phyloP scores from a whole-genome alignment of 75 land plant genomes.

The Pinus tabuliformis region DNA sequence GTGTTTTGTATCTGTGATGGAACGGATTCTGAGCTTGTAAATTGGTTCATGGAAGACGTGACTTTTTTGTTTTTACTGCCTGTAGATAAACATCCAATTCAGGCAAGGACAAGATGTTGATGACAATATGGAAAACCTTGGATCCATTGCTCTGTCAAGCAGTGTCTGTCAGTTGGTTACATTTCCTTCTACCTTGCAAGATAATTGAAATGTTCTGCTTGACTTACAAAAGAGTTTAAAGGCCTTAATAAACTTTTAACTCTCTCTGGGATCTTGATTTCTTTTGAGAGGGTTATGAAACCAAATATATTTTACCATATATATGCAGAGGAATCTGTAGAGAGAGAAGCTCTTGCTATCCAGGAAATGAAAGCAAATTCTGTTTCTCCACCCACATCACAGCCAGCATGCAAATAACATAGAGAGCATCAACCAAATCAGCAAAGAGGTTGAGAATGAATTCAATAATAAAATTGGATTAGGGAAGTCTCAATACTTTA shows the following conservation, averaged over 20 bases:
- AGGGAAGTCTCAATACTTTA: not conserved
- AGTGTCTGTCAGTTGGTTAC: slow-evolving; percentile 23
- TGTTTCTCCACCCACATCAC: not conserved
- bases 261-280: not conserved
- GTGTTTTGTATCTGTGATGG: slow-evolving; percentile 14
- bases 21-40: slow-evolving; percentile 18
- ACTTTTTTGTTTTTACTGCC: slow-evolving; percentile 16
- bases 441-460: no score
- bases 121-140: slow-evolving; percentile 8
- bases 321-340: not conserved
- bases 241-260: slow-evolving; percentile 17
- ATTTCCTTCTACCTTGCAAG: slow-evolving; percentile 18
- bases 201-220: slow-evolving; percentile 23
- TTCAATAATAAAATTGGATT: not conserved
- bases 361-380: not conserved
- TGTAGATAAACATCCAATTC: slow-evolving; percentile 11
- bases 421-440: not conserved
- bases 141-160: slow-evolving; percentile 14
- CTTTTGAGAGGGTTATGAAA: not conserved
- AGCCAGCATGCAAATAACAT: not conserved
- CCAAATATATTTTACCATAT: not conserved
- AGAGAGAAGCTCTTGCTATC: not conserved
- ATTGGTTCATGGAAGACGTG: slow-evolving; percentile 29
- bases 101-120: slow-evolving; percentile 5
- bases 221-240: slow-evolving; percentile 18